phyloP scores from a whole-genome alignment of 2,329 filamentous ascomycete genomes.

The Cadophora malorum region DNA sequence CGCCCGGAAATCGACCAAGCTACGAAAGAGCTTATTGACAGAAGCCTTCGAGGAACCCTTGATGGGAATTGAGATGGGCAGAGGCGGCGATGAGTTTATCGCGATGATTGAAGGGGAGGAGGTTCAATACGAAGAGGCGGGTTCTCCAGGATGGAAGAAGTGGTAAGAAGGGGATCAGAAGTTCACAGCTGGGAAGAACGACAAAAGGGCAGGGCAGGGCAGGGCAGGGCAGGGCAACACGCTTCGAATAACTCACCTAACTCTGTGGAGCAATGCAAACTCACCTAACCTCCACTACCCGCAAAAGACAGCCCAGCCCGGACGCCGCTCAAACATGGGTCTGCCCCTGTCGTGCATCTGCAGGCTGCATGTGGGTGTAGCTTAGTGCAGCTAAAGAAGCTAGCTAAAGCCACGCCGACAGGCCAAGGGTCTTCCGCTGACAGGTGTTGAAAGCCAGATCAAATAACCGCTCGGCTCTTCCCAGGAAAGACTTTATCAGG shows the following conservation, averaged over 20 bases:
- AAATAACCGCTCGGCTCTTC: background rate
- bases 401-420: background rate
- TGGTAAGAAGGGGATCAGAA: slow-evolving; percentile 6
- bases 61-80: slow-evolving; percentile 3
- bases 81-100: background rate
- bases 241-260: background rate
- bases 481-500: slow-evolving; percentile 8
- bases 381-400: background rate
- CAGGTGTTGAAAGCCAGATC: background rate
- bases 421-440: background rate
- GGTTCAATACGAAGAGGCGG: background rate
- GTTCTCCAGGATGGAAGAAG: slow-evolving; percentile 1
- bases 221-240: background rate
- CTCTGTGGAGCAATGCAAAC: slow-evolving; percentile 1
- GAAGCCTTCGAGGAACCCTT: background rate
- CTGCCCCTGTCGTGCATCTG: slow-evolving; percentile 27
- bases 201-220: slow-evolving; percentile 3
- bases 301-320: background rate
- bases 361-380: slow-evolving; percentile 13
- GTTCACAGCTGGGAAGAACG: slow-evolving; percentile 1
- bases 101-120: background rate
- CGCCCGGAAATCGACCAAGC: slow-evolving; percentile 3
- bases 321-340: background rate
- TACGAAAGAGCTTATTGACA: background rate
- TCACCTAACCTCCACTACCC: slow-evolving; percentile 7